Percentiles rank a stretch among this genome's conserved stretches.
Conservation (phyloP, 176 grass and related monocot species). For the Raddia guianensis region DNA sequence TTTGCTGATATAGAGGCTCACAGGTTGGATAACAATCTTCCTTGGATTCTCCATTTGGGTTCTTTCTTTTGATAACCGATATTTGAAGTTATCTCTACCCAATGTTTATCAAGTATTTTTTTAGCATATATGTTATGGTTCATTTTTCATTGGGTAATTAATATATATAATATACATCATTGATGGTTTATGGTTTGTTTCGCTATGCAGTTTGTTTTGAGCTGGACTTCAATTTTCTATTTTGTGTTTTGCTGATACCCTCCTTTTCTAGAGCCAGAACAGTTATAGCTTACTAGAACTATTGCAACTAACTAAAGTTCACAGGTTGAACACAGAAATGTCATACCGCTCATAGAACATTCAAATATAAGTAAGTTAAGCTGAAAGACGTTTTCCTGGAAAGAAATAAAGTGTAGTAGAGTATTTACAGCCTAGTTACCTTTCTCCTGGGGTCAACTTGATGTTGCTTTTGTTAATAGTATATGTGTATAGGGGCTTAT, state of each 20-base stretch:
- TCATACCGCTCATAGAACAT: neutral
- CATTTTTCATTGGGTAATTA: constrained; percentile 1
- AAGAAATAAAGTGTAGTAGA: neutral
- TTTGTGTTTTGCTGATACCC: neutral
- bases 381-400: constrained; percentile 13
- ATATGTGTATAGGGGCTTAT: too few relatives aligned
- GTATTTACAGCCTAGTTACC: neutral
- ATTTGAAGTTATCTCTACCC: constrained; percentile 23
- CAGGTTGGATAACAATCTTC: constrained; percentile 52
- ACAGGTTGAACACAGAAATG: constrained; percentile 2
- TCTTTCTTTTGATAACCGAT: constrained; percentile 15
- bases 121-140: constrained; percentile 17
- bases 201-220: neutral
- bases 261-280: neutral
- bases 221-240: neutral
- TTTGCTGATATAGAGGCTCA: constrained; percentile 93
- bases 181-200: constrained; percentile 7
- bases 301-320: neutral
- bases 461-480: neutral
- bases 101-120: constrained; percentile 27
- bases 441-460: neutral
- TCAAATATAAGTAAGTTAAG: constrained; percentile 14
- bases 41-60: neutral
- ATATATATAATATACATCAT: neutral
- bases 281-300: constrained; percentile 6